phyloP scores from a whole-genome alignment of 352 stramenopile genomes.

The Aphanomyces astaci region DNA sequence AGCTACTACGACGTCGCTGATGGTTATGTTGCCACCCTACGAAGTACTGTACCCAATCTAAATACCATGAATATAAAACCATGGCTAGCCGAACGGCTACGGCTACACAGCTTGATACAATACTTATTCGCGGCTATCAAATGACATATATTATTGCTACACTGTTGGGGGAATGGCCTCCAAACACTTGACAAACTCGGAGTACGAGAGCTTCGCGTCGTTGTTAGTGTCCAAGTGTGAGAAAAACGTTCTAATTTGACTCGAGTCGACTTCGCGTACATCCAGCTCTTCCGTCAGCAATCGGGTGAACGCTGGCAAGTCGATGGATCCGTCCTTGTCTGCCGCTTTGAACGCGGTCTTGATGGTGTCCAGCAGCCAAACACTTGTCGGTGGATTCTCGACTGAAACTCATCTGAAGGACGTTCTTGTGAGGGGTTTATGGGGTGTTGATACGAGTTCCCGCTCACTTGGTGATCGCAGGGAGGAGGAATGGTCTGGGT shows the following conservation, averaged over 20 bases:
- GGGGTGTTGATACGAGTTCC: not conserved
- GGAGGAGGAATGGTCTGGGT: constrained; percentile 1
- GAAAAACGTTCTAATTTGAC: not conserved
- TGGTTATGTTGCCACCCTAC: no score
- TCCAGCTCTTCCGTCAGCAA: constrained; percentile 1
- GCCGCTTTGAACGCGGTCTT: constrained; percentile 23
- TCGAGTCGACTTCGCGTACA: not conserved
- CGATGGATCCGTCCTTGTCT: constrained; percentile 15
- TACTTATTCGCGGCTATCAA: no score
- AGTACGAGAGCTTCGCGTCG: constrained; percentile 20
- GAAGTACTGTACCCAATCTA: no score
- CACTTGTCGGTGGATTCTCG: constrained; percentile 12
- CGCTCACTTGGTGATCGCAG: constrained; percentile 5
- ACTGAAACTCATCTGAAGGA: not conserved
- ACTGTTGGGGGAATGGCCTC: not conserved
- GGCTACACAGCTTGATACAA: no score
- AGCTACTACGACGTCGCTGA: no score
- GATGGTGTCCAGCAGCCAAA: constrained; percentile 16
- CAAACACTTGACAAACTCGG: constrained; percentile 23
- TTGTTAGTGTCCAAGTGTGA: constrained; percentile 5
- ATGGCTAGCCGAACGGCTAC: no score
- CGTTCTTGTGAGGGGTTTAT: not conserved
- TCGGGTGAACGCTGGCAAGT: not conserved
- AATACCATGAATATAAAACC: no score
- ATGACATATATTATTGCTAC: no score